Base-by-base conservation (phyloP, 768 basidiomycete species). In the Lactarius vividus region DNA sequence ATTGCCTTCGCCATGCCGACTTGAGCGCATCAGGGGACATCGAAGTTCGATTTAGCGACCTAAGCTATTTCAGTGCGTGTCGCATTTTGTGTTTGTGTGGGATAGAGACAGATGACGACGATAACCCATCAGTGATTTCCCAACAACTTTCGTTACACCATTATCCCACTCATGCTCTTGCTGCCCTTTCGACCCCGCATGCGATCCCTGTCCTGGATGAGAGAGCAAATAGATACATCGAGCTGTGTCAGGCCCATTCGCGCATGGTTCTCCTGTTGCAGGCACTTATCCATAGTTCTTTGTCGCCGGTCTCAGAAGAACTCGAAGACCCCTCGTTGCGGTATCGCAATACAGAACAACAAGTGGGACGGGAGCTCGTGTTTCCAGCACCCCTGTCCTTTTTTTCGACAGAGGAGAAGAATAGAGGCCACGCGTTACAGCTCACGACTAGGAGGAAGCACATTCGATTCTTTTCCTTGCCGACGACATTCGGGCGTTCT, bases 381-480 rank as follows among this genome's bases (percentile, higher is more conserved):
- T 92, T 92, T 74, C 91, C 91, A 28, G 84, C 88, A 7, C 91
- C 91, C 0, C 79, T 93, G 5, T 87, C 87, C 16, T 85, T 83
- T 67, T 68, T 74, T 44, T 55, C 63, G 20, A 31, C 35, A 28
- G 63, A 70, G 10, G 49, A 23, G 4, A 66, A 57, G 16, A 33
- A 33, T 18, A 59, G 61, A 16, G 49, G 40, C 44, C 64, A 61
- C 29, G 31, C 42, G 1, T n/a, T 28, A 28, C 52, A 18, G 31
- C 26, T 15, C 31, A 33, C 52, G 26, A n/a, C 4, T 9, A 62
- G n/a, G 40, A 64, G n/a, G 26, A 53, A 13, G 31, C 54, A 56
- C 46, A 35, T 28, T 54, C 63, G 59, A 26, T 57, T 57, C 31
- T n/a, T 39, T 46, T 61, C 65, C 16, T 42, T 56, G 39, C 33